Evolutionary conservation across 2,329 filamentous ascomycete species (phyloP), one percentile per base, ranked within the genome.

Genomic region (Trichoderma guizhouense): DNA sequence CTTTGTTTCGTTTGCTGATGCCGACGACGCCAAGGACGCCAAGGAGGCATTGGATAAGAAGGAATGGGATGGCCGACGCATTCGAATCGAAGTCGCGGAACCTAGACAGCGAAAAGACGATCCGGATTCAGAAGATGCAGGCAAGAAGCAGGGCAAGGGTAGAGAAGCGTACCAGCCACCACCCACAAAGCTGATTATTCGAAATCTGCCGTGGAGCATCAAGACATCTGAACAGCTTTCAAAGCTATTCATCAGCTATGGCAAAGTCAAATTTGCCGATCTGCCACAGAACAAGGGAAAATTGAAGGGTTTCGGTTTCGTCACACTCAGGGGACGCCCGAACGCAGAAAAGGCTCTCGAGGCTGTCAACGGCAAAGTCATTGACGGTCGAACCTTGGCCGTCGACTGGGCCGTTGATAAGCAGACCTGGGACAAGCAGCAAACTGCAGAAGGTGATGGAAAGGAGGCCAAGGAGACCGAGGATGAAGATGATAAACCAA

Each of bases 321-420:
- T 99, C 73, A 92, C 95, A 12, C 87, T 99, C 81, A 88, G 95
- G 72, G 94, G 95, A 55, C 91, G 88, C 78, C 95, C 94, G 82
- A 97, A 98, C 81, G 95, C 96, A 0, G 93, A 98, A 81, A 94
- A 91, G 80, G 96, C 96, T 2, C 86, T 99, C 71, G 90, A 92
- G 72, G 90, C 87, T 26, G 85, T 98, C 76, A 99, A 98, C 81
- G 96, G 95, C 72, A 98, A 93, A 80, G 89, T 92, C 73, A 87
- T 99, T 24, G 95, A 97, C 79, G 96, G 95, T 2, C 89, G 96
- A 77, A 92, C 91, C 9, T 82, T 99, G 73, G 96, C 95, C 32
- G 96, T 99, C 7, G 96, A 99, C 83, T 99, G 94, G 93, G 95
- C 97, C 36, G 94, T 98, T 4, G 94, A 98, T 73, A 97, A 97